Evolutionary conservation across 306 rosid species (phyloP).

Genomic region (Hylodesmum podocarpum): DNA sequence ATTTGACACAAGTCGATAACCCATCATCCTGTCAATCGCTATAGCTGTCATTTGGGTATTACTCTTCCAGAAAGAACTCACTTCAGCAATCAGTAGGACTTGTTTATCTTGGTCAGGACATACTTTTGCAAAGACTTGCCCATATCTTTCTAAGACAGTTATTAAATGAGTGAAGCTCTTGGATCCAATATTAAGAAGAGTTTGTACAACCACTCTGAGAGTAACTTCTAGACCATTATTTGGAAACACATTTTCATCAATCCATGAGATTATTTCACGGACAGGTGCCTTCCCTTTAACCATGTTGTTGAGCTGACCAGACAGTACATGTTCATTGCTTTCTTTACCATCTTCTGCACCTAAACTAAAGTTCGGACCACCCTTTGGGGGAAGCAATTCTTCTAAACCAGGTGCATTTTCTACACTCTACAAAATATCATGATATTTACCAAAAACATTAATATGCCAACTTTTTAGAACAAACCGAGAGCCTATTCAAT

Average conservation of each 20-base stretch:
- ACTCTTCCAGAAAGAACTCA: constrained; percentile 82
- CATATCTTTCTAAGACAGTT: constrained; percentile 94
- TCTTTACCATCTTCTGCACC: constrained; percentile 61
- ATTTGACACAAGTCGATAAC: constrained; percentile 91
- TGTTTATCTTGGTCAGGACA: constrained; percentile 89
- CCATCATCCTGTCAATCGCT: constrained; percentile 99
- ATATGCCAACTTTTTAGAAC: neutral
- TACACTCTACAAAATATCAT: constrained; percentile 60
- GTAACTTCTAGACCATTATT: constrained; percentile 78
- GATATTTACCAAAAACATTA: constrained; percentile 17
- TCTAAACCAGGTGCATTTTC: constrained; percentile 98
- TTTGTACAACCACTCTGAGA: constrained; percentile 76
- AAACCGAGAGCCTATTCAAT: constrained; percentile 12
- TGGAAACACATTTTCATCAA: constrained; percentile 75
- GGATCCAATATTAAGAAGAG: constrained; percentile 91
- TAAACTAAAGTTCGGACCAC: constrained; percentile 70
- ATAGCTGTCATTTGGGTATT: constrained; percentile 95
- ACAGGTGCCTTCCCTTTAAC: constrained; percentile 82
- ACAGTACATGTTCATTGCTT: constrained; percentile 59
- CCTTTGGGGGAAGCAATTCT: constrained; percentile 92
- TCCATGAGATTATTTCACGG: constrained; percentile 88
- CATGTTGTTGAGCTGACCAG: constrained; percentile 76
- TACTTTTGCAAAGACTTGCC: constrained; percentile 78
- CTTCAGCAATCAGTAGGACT: constrained; percentile 84
- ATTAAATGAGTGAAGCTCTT: constrained; percentile 98